A percentile compares a stretch with the other conserved stretches of the same genome.
phyloP scores from a whole-genome alignment of 176 grass and related monocot genomes.

The Ensete ventricosum region DNA sequence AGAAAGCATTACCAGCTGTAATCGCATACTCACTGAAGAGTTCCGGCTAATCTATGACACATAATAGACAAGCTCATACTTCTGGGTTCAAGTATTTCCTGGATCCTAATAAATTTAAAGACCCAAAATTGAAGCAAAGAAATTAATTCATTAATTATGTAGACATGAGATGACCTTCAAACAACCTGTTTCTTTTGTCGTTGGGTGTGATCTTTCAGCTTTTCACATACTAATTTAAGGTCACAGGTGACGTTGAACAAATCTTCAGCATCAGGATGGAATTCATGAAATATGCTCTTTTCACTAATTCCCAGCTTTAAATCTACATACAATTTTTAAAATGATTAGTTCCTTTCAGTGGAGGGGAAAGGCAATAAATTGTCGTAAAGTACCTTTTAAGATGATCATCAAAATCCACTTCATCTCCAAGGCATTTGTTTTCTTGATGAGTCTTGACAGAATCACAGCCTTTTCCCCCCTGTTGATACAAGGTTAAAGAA shows the following conservation, averaged over 20 bases:
- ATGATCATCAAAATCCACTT: conserved; percentile 99
- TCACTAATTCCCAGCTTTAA: conserved; percentile 91
- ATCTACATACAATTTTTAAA: conserved; percentile 38
- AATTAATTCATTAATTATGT: no score
- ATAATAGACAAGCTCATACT: no score
- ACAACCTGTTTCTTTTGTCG: conserved; percentile 84
- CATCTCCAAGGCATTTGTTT: conserved; percentile 91
- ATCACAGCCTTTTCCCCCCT: conserved; percentile 73
- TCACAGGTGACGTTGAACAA: conserved; percentile 97
- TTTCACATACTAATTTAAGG: conserved; percentile 87
- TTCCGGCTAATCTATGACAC: no score
- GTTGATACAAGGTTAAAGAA: neutral
- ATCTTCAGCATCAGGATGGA: conserved; percentile 94
- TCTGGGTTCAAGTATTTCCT: no score
- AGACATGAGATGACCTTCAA: neutral
- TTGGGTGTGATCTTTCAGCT: conserved; percentile 68
- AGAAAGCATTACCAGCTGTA: neutral
- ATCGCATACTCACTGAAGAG: no score
- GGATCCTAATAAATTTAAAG: no score
- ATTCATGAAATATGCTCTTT: conserved; percentile 91
- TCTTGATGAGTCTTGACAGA: conserved; percentile 74
- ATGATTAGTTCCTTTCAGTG: conserved; percentile 8
- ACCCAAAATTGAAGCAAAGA: no score
- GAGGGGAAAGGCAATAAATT: conserved; percentile 6
- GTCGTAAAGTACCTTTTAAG: conserved; percentile 55